A percentile compares a stretch with the other conserved stretches of the same genome.
phyloP scores from a whole-genome alignment of 768 basidiomycete species.

The Terana coerulea region DNA sequence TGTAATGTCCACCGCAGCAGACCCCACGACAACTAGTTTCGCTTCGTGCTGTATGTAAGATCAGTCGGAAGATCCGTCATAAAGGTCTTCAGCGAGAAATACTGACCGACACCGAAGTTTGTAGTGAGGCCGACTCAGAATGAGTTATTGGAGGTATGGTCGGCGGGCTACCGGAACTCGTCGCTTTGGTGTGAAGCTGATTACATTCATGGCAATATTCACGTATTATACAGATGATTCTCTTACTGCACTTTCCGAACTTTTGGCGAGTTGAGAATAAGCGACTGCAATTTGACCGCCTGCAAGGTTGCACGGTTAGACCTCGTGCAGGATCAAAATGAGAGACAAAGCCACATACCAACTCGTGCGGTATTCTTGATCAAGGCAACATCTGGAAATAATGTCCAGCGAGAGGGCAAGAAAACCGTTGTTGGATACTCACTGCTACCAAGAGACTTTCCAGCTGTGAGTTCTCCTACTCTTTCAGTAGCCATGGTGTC shows the following conservation, averaged over 20 bases:
- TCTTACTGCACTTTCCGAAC: not conserved
- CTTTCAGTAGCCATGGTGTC: slow-evolving; percentile 91
- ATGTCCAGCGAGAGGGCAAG: no score
- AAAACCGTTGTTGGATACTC: no score
- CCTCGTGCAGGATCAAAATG: not conserved
- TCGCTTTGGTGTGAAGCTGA: not conserved
- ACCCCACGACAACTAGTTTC: slow-evolving; percentile 73
- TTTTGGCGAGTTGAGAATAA: slow-evolving; percentile 50
- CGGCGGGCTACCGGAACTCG: no score
- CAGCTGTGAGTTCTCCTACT: slow-evolving; percentile 75
- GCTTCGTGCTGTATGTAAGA: slow-evolving; percentile 29
- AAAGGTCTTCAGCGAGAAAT: no score
- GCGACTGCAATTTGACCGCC: slow-evolving; percentile 78
- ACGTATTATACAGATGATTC: not conserved
- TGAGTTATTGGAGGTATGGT: not conserved
- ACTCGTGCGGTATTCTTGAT: slow-evolving; percentile 85
- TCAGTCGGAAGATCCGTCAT: no score
- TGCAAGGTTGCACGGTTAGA: slow-evolving; percentile 24
- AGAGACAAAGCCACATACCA: slow-evolving; percentile 44
- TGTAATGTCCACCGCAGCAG: slow-evolving; percentile 87
- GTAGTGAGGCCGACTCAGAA: not conserved
- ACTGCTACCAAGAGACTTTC: slow-evolving; percentile 72
- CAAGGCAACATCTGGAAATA: slow-evolving; percentile 68
- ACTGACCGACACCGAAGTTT: no score
- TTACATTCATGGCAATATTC: not conserved